Evolutionary conservation across 164 flowering plant genomes (phyloP), one percentile per base, ranked within the genome.

Genomic region (Umbilicus rupestris): DNA sequence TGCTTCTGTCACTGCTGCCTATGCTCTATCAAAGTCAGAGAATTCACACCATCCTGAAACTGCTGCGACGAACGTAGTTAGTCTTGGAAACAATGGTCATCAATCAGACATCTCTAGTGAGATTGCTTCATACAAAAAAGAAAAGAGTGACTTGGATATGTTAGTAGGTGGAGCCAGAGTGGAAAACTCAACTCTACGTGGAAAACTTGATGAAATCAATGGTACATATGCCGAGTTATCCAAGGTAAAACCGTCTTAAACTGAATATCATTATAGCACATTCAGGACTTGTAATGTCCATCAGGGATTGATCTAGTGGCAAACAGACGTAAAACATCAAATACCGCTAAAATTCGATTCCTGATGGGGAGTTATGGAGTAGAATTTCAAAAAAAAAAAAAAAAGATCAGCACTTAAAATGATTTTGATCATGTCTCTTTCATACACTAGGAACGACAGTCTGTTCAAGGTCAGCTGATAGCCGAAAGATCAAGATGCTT

Each of bases 1-100:
- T 60, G 99, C 99, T 73, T 95, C 97, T 67, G 99, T 95, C 63
- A 79, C 89, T 72, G 97, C 96, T 70, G 99, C 96, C 44, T 95
- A 90, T 76, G 93, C 90, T 63, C 70, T 87, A 58, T 74, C 80
- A 60, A 84, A 81, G 70, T 69, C 79, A 55, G 86, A 75, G 62
- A 81, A 74, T 66, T 59, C 70, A 29, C 82, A 82, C 63, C 39
- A 79, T 39, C 47, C 69, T 8, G 77, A 66, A 63, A 64, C 62
- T 24, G 77, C 72, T 45, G 79, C 69, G 59, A 63, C 73, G 33
- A 76, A 73, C 66, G 39, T 66, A 16, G 70, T 68, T 41, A 82
- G 68, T 44, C 39, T 68, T 49, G 73, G 64, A 68, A 60, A 62
- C n/a, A 75, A 67, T 62, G 62, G 33, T 66, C 69, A 77, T 30